These are phyloP conservation scores for Neckera pumila DNA, from an alignment of 225 moss, liverwort and hornwort species.

Conservation along the genomic window DNA sequence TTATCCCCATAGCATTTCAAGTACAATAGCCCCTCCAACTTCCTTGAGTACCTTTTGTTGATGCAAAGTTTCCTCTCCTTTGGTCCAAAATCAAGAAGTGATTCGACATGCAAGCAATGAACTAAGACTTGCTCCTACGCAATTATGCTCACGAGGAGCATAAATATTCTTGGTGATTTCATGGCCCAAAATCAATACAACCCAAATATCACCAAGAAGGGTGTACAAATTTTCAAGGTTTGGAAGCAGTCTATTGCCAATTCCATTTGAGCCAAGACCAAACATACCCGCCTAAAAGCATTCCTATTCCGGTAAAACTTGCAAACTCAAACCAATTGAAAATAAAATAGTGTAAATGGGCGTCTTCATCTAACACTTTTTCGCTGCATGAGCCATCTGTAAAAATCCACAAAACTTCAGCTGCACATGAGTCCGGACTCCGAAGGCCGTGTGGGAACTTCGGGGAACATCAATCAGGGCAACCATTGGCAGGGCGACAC, in stretches of 20 bases:
- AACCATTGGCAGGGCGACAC: neutral
- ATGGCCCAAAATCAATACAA: neutral
- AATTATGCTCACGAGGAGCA: fast-evolving
- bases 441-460: neutral
- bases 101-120: fast-evolving
- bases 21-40: neutral
- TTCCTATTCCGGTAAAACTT: no score
- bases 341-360: no score
- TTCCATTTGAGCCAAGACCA: neutral
- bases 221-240: neutral
- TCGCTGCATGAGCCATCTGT: no score
- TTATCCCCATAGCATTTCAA: neutral
- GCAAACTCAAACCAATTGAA: no score
- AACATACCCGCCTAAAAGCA: neutral
- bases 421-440: neutral
- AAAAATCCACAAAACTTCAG: neutral
- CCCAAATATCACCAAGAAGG: fast-evolving
- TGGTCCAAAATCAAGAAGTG: neutral
- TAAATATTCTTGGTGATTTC: neutral
- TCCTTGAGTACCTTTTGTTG: fast-evolving
- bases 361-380: neutral
- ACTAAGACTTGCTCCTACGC: neutral
- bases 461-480: neutral
- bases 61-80: neutral
- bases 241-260: neutral